Evolutionary conservation across 1,284 basidiomycete species (phyloP).

Genomic region (Sanghuangporus sanghuang): DNA sequence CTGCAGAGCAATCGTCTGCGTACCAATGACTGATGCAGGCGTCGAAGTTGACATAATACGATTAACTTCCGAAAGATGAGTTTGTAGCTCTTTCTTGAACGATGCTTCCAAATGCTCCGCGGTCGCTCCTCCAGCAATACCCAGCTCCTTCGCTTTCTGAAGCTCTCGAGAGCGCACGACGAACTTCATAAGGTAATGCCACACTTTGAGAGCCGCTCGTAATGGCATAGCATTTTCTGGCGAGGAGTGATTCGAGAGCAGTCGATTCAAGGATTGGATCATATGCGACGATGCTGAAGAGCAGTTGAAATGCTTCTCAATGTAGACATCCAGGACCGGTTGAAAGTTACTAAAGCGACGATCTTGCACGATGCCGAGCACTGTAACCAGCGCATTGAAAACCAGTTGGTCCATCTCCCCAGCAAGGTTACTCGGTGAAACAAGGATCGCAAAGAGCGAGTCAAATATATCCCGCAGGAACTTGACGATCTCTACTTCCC

Average conservation of each 20-base stretch:
- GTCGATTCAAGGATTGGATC: slow-evolving; percentile 80
- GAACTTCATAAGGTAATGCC: slow-evolving; percentile 95
- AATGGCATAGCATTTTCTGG: slow-evolving; percentile 74
- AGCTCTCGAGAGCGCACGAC: slow-evolving; percentile 85
- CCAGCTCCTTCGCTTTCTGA: slow-evolving; percentile 76
- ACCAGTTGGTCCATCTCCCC: slow-evolving; percentile 84
- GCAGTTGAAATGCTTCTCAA: slow-evolving; percentile 84
- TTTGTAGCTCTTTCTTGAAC: slow-evolving; percentile 79
- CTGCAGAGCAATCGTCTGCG: slow-evolving; percentile 90
- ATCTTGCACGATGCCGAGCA: slow-evolving; percentile 89
- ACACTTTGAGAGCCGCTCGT: slow-evolving; percentile 90
- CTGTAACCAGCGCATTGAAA: slow-evolving; percentile 87
- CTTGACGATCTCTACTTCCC: slow-evolving; percentile 92
- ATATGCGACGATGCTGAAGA: slow-evolving; percentile 77
- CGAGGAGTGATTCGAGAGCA: slow-evolving; percentile 71
- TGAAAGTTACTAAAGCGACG: slow-evolving; percentile 95
- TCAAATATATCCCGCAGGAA: slow-evolving; percentile 92
- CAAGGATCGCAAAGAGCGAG: slow-evolving; percentile 86
- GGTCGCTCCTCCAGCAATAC: slow-evolving; percentile 73
- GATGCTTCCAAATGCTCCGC: slow-evolving; percentile 81
- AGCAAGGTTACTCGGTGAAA: slow-evolving; percentile 66
- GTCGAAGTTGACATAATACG: slow-evolving; percentile 82
- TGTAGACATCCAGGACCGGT: slow-evolving; percentile 90
- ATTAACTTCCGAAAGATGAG: slow-evolving; percentile 79
- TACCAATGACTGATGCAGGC: slow-evolving; percentile 86